Evolutionary conservation across 768 basidiomycete species (phyloP), one percentile per base, ranked within the genome.

Genomic region (Clathrus columnatus): DNA sequence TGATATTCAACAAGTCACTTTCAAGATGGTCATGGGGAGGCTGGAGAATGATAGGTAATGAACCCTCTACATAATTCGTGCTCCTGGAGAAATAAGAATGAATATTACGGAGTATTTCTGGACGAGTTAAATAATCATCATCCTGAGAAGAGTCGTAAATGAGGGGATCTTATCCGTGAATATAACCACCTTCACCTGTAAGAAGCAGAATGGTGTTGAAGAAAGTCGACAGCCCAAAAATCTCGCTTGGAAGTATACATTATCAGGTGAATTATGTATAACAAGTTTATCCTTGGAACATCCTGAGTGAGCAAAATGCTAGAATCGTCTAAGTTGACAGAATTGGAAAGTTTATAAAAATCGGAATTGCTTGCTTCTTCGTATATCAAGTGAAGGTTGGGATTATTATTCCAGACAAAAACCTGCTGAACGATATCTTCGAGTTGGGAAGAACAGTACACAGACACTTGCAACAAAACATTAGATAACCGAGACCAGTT

Each of bases 401-500:
- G 76, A 62, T 67, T 81, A 63, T 85, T 84, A 53, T 85, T 85
- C 83, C 83, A 86, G 16, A 85, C 67, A 45, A 78, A 64, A 4
- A 85, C 72, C 50, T 73, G 69, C 14, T 73, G 67, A 23, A 84
- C 68, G 7, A 74, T 72, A 51, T 72, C 69, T 14, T 75, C 66
- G 28, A 83, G 65, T 59, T 68, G 70, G 7, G 72, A 60, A 2
- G 65, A 67, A 61, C 84, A 85, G 14, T 85, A 70, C 21, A 73
- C 62, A 21, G 75, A 74, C 17, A 72, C 71, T 50, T 87, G 81
- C 49, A 73, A 72, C 41, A 75, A 62, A 42, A 87, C 80, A 59
- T 87, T 87, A 0, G 74, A 68, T 21, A 84, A 73, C 17, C 82
- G 75, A 48, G 79, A 80, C 85, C 84, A 86, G 65, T 85, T 86